These are phyloP conservation scores for Fusarium miscanthi DNA, from an alignment of 2,329 filamentous ascomycete genomes.

Conservation along the genomic window DNA sequence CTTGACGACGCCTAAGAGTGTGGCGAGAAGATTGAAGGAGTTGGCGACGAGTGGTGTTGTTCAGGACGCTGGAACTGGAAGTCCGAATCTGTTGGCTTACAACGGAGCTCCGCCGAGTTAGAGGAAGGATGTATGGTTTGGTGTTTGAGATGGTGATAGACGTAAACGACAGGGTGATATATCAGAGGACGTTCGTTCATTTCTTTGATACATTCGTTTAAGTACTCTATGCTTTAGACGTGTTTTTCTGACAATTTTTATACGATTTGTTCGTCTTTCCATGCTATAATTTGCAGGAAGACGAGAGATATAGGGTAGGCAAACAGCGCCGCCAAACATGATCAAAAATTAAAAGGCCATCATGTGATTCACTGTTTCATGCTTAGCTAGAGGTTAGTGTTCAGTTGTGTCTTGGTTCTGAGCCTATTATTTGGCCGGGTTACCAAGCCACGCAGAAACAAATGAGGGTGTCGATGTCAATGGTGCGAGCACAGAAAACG, in stretches of 20 bases:
- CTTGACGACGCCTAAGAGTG: slow-evolving; percentile 56
- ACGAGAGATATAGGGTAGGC: neutral
- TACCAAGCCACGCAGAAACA: slow-evolving; percentile 6
- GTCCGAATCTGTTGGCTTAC: slow-evolving; percentile 60
- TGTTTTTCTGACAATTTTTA: neutral
- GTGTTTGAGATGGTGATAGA: neutral
- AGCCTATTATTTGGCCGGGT: neutral
- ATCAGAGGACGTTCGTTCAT: slow-evolving; percentile 5
- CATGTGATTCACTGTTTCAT: neutral
- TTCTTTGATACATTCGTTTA: slow-evolving; percentile 9
- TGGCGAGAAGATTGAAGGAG: slow-evolving; percentile 55
- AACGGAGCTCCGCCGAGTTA: slow-evolving; percentile 52
- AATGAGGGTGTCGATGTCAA: neutral
- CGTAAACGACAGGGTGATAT: neutral
- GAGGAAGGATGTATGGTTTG: neutral
- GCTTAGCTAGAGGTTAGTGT: no score
- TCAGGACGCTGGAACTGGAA: slow-evolving; percentile 48
- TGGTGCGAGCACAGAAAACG: slow-evolving; percentile 40
- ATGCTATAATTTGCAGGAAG: no score
- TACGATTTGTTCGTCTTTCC: no score
- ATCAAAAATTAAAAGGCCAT: neutral
- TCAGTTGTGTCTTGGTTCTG: neutral
- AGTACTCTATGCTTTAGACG: neutral
- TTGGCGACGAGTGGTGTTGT: slow-evolving; percentile 56
- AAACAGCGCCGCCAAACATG: neutral